These are phyloP conservation scores for Scleroderma bovista DNA, from an alignment of 768 basidiomycete genomes.

Conservation along the genomic window DNA sequence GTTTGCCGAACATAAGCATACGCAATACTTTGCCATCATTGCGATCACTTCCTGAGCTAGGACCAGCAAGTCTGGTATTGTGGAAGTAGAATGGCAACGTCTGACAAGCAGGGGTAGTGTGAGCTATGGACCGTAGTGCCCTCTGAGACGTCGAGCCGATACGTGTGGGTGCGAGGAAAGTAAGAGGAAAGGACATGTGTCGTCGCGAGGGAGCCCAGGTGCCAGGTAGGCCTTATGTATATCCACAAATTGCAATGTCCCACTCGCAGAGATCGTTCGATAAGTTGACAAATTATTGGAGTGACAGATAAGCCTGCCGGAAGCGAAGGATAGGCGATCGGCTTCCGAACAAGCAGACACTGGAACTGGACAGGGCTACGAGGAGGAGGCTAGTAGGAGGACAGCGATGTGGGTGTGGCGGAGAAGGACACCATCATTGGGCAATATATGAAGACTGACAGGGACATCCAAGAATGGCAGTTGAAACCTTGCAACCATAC, in stretches of 20 bases:
- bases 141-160: slow-evolving; percentile 1
- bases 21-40: slow-evolving; percentile 28
- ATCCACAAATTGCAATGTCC: no score
- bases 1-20: slow-evolving; percentile 57
- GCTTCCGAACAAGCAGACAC: not conserved
- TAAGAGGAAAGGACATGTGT: slow-evolving; percentile 16
- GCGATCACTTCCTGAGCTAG: slow-evolving; percentile 13
- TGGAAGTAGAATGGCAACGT: slow-evolving; percentile 51
- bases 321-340: not conserved
- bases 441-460: no score
- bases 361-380: no score
- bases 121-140: slow-evolving; percentile 22
- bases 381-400: no score
- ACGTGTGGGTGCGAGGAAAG: slow-evolving; percentile 7
- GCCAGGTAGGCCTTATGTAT: not conserved
- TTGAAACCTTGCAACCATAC: no score
- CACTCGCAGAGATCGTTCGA: not conserved
- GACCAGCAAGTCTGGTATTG: slow-evolving; percentile 29
- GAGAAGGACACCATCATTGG: no score
- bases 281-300: not conserved
- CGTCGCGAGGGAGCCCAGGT: not conserved
- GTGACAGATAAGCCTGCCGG: not conserved
- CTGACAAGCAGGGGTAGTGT: slow-evolving; percentile 29
- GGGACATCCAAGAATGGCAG: no score
- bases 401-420: no score